Base-by-base conservation (phyloP, 257 asterid species). In the Marsdenia floribunda region DNA sequence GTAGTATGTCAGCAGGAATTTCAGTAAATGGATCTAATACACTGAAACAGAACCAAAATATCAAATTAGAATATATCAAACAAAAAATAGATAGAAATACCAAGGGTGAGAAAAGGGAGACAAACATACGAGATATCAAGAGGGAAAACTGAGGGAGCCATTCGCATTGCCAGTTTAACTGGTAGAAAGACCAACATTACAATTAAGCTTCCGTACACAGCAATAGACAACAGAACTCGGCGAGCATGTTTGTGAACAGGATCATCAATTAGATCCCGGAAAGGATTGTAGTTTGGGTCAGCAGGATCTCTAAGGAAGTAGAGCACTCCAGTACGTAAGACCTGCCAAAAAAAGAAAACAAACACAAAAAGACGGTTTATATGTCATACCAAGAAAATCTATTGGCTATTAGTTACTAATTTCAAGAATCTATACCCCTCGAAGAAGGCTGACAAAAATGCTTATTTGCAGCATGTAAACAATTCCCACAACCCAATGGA, bases 181-280 rank as follows among this genome's bases (percentile, higher is more conserved):
- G 99, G 99, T 80, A 94, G 83, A 84, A 92, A 94, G 5, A 94
- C 99, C 84, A 92, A 87, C 98, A 94, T 90, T 80, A 94, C 99
- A 71, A 94, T 94, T 86, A 94, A 85, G 83, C 99, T 94, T 76
- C 99, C 99, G 72, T 92, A 94, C 46, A 94, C 99, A 72, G 92
- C 92, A 59, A 94, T 97, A 60, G 99, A 94, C 77, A 94, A 76
- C 86, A 94, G 76, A 83, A 94, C 98, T 77, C 99, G 90, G 72
- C 99, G 98, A 76, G 99, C 98, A 85, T 94, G 99, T 86, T 94
- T 94, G 88, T 94, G 99, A 70, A 94, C 97, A 79, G 99, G 99
- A 84, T 94, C 99, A 81, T 94, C 98, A 75, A 94, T 94, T 81
- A 94, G 85, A 83, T 94, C 99, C 75, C 99, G 97, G 83, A 94